Evolutionary conservation across 2,329 filamentous ascomycete species (phyloP).

Genomic region (Peltaster fructicola): DNA sequence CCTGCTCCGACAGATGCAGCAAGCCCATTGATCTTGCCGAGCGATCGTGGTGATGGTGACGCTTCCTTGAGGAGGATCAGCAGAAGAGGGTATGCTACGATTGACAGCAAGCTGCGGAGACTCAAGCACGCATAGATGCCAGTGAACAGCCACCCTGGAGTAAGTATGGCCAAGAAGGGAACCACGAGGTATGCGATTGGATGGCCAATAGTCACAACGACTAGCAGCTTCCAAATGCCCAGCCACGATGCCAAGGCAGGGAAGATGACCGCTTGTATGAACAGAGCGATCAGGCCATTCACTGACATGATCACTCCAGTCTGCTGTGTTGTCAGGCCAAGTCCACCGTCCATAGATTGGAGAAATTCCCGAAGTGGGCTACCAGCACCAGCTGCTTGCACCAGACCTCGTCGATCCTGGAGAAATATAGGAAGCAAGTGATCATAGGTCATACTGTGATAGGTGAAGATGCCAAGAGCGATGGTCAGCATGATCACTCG

Average conservation of each 20-base stretch:
- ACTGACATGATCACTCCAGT: slow-evolving; percentile 52
- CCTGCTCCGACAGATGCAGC: slow-evolving; percentile 56
- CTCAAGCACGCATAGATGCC: slow-evolving; percentile 50
- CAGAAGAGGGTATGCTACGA: slow-evolving; percentile 49
- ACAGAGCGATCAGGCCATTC: slow-evolving; percentile 53
- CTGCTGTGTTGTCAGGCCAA: slow-evolving; percentile 47
- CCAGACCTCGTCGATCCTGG: slow-evolving; percentile 46
- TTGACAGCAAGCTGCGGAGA: slow-evolving; percentile 49
- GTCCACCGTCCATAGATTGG: slow-evolving; percentile 39
- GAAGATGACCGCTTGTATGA: slow-evolving; percentile 57
- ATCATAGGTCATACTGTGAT: slow-evolving; percentile 90
- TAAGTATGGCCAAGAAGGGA: slow-evolving; percentile 46
- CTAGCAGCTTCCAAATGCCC: slow-evolving; percentile 50
- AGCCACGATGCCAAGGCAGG: slow-evolving; percentile 44
- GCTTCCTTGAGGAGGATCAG: slow-evolving; percentile 59
- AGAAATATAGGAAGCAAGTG: slow-evolving; percentile 85
- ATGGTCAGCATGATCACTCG: slow-evolving; percentile 58
- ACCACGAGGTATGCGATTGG: slow-evolving; percentile 51
- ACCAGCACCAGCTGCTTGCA: slow-evolving; percentile 10
- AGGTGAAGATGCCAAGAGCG: slow-evolving; percentile 80
- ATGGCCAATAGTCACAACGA: slow-evolving; percentile 47
- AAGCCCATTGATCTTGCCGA: slow-evolving; percentile 56
- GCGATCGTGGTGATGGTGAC: slow-evolving; percentile 40
- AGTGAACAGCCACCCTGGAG: slow-evolving; percentile 34
- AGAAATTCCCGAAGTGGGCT: too few species aligned